Evolutionary conservation across 2,329 filamentous ascomycete species (phyloP), one percentile per base, ranked within the genome.

Genomic region (Paraphoma chrysanthemicola): DNA sequence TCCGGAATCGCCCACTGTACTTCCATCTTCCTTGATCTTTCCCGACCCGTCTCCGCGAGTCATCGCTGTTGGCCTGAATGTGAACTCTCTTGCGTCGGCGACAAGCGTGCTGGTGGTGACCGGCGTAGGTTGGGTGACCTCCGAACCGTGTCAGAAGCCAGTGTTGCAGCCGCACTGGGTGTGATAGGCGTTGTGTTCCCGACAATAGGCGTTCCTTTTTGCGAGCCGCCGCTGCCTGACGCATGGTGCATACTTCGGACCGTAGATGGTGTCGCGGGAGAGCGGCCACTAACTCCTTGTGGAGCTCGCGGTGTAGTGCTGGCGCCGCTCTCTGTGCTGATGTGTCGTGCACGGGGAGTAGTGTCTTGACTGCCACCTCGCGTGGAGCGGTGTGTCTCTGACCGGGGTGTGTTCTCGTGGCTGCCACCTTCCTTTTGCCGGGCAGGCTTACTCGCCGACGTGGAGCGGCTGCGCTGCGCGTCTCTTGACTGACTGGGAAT

Each of bases 1-100:
- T 72, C 70, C 10, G 71, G 65, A 28, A 69, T 68, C 8, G 70
- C 71, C 72, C 72, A 76, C 56, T 75, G 67, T 11, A 76, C 73
- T 50, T 73, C 68, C 72, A 76, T 73, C 56, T 70, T 75, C 45
- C 72, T 68, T 58, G 67, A 50, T 51, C 68, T 67, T 48, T 72
- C 72, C 61, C 61, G 64, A 47, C 70, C 72, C 70, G 65, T 64
- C 63, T 68, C 67, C 56, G 64, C 59, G 53, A 69, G 73, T 76
- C 73, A 74, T 62, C 66, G 64, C 29, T 68, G 67, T 52, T 66
- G 66, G 36, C 63, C 53, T 4, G 48, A 53, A 59, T 74, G 62
- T 33, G 63, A 65, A 62, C 60, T 70, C 49, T 67, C 69, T 51
- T 67, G 66, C 30, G 53, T 66, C 1, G 72, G 71, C 31, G 71